Percentiles rank a stretch among this genome's conserved stretches.
These are phyloP conservation scores for Colletotrichum kahawae DNA, from an alignment of 2,329 filamentous ascomycete genomes.

Conservation along the genomic window DNA sequence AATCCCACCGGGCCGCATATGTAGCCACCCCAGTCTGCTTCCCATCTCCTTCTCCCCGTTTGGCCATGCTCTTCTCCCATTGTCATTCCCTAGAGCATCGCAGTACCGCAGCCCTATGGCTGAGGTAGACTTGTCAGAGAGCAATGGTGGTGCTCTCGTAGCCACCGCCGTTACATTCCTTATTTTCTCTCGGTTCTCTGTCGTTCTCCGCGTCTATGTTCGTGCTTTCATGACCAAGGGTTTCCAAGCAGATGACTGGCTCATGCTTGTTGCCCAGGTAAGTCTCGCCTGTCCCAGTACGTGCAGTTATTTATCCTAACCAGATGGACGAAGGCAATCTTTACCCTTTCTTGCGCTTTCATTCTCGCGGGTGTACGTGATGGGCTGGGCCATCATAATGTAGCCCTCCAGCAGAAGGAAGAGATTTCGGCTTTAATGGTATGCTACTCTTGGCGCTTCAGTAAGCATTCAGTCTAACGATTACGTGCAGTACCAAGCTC, in stretches of 20 bases:
- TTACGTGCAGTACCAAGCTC: conserved; percentile 50
- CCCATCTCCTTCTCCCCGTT: background rate
- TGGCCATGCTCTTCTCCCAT: conserved; percentile 4
- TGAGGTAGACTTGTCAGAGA: conserved; percentile 38
- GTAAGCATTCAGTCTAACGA: background rate
- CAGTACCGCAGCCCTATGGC: conserved; percentile 31
- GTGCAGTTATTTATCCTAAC: background rate
- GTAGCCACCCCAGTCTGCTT: background rate
- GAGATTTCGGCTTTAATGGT: conserved; percentile 54
- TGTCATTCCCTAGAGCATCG: background rate
- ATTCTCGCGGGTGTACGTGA: conserved; percentile 45
- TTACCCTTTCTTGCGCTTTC: conserved; percentile 52
- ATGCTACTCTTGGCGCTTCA: background rate
- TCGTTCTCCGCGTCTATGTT: conserved; percentile 49
- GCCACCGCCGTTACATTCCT: conserved; percentile 41
- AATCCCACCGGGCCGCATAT: background rate
- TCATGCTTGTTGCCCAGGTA: conserved; percentile 57
- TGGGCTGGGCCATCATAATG: conserved; percentile 54
- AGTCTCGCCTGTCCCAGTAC: conserved; percentile 9
- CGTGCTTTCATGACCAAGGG: conserved; percentile 46
- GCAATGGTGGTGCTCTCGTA: conserved; percentile 43
- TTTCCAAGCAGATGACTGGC: conserved; percentile 58
- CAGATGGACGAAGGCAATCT: conserved; percentile 39
- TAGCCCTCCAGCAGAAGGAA: conserved; percentile 41
- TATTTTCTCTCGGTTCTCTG: conserved; percentile 44